phyloP scores from a whole-genome alignment of 176 grass and related monocot genomes.

The Carex littledalei region DNA sequence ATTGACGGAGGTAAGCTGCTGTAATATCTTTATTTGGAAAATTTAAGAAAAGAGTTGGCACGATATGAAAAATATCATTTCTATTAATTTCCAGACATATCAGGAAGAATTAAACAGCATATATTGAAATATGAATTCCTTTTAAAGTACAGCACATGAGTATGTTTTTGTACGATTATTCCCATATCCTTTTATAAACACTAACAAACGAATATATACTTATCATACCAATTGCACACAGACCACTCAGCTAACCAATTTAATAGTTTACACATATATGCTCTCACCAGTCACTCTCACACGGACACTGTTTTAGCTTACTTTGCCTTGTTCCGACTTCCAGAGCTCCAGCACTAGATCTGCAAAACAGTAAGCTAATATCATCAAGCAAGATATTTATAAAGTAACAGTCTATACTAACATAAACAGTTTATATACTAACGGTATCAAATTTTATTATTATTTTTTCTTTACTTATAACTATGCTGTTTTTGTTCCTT shows the following conservation, averaged over 20 bases:
- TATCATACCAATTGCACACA: slow-evolving; percentile 22
- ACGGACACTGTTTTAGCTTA: slow-evolving; percentile 11
- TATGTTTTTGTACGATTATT: slow-evolving; percentile 5
- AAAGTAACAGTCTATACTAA: background rate
- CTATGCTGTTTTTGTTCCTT: background rate
- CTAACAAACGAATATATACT: slow-evolving; percentile 13
- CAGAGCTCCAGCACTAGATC: slow-evolving; percentile 93
- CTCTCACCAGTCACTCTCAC: slow-evolving; percentile 19
- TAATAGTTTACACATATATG: slow-evolving; percentile 23
- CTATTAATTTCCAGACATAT: background rate
- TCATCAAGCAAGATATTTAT: background rate
- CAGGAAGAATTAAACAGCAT: background rate
- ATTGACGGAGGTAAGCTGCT: too few relatives aligned
- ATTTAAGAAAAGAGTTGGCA: background rate
- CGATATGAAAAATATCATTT: background rate
- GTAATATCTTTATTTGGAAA: too few relatives aligned
- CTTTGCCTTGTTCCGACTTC: too few relatives aligned
- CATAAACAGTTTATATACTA: background rate
- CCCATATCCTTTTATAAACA: slow-evolving; percentile 8
- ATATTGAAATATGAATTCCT: background rate
- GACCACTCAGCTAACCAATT: slow-evolving; percentile 33
- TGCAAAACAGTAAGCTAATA: slow-evolving; percentile 25
- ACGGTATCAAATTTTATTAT: background rate
- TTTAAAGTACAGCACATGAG: background rate
- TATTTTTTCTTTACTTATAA: background rate